Percentiles rank a stretch among this genome's conserved stretches.
These are phyloP conservation scores for Plenodomus tracheiphilus DNA, from an alignment of 2,329 filamentous ascomycete species.

Conservation along the genomic window DNA sequence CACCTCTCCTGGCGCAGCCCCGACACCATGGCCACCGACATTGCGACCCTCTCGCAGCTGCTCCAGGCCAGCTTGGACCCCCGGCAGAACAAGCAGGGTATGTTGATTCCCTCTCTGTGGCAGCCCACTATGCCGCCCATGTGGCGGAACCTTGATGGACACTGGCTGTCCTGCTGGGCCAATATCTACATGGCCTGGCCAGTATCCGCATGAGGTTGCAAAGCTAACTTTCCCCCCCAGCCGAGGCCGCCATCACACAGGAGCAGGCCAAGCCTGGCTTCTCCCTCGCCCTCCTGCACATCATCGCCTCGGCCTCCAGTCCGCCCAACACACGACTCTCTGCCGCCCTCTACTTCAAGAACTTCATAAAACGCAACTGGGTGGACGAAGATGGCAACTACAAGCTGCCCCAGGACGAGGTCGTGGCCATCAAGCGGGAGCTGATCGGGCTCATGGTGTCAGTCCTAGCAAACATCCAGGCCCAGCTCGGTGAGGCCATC, in stretches of 20 bases:
- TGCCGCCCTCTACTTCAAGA: constrained; percentile 95
- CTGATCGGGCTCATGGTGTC: constrained; percentile 96
- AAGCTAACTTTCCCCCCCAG: constrained; percentile 53
- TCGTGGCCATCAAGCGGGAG: constrained; percentile 88
- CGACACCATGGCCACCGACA: constrained; percentile 61
- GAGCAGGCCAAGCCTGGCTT: constrained; percentile 85
- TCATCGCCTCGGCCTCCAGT: constrained; percentile 75
- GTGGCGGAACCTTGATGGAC: neutral
- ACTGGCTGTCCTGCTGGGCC: neutral
- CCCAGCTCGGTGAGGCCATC: constrained; percentile 93
- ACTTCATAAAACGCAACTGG: constrained; percentile 94
- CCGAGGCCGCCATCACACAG: constrained; percentile 76
- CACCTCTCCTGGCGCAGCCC: constrained; percentile 1
- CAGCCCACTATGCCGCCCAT: neutral
- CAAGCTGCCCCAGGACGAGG: constrained; percentile 81
- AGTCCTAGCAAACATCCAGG: constrained; percentile 83
- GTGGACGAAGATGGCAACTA: constrained; percentile 94
- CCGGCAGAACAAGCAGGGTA: constrained; percentile 86
- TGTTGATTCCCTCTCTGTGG: constrained; percentile 29
- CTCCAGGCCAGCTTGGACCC: constrained; percentile 91
- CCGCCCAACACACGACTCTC: constrained; percentile 81
- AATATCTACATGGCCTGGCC: too few relatives aligned
- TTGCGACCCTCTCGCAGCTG: constrained; percentile 73
- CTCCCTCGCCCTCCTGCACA: constrained; percentile 82
- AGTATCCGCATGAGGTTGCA: too few relatives aligned